phyloP scores from a whole-genome alignment of 805 yeast species.

The Zygoascus biomembranicola region DNA sequence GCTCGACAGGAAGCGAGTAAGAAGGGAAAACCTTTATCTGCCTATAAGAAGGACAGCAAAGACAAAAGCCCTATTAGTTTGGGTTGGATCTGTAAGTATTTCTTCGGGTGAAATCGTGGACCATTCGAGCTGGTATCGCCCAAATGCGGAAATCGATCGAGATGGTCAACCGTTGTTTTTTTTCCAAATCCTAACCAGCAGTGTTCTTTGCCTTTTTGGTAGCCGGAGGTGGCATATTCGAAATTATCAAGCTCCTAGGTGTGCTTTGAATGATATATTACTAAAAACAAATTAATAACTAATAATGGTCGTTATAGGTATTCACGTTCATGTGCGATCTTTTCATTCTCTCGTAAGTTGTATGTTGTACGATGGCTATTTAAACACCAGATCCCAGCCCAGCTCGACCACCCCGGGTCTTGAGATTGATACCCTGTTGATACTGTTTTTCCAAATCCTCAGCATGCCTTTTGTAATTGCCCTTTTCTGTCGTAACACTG shows the following conservation, averaged over 20 bases:
- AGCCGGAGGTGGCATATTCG: slow-evolving; percentile 76
- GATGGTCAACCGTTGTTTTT: too few species aligned
- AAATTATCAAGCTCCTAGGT: slow-evolving; percentile 40
- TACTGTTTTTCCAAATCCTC: slow-evolving; percentile 17
- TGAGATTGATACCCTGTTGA: slow-evolving; percentile 16
- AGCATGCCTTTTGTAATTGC: neutral
- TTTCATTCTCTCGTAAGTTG: too few species aligned
- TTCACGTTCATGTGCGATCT: too few species aligned
- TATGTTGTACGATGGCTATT: neutral
- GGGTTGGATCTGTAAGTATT: slow-evolving; percentile 54
- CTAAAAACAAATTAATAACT: neutral
- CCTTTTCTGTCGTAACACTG: neutral
- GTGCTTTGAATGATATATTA: slow-evolving; percentile 29
- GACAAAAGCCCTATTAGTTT: slow-evolving; percentile 48
- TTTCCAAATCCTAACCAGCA: slow-evolving; percentile 3
- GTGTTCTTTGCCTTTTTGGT: slow-evolving; percentile 54
- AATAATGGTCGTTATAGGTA: neutral
- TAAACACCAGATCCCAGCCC: slow-evolving; percentile 12
- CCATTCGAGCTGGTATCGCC: neutral
- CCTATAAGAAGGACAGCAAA: slow-evolving; percentile 16
- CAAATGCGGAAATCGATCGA: too few species aligned
- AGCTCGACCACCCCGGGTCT: slow-evolving; percentile 7
- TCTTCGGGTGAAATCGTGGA: neutral
- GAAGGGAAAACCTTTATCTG: slow-evolving; percentile 62
- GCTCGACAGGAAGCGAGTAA: slow-evolving; percentile 64